phyloP scores from a whole-genome alignment of 495 filamentous ascomycete genomes.

The Aspergillus kassunensis region DNA sequence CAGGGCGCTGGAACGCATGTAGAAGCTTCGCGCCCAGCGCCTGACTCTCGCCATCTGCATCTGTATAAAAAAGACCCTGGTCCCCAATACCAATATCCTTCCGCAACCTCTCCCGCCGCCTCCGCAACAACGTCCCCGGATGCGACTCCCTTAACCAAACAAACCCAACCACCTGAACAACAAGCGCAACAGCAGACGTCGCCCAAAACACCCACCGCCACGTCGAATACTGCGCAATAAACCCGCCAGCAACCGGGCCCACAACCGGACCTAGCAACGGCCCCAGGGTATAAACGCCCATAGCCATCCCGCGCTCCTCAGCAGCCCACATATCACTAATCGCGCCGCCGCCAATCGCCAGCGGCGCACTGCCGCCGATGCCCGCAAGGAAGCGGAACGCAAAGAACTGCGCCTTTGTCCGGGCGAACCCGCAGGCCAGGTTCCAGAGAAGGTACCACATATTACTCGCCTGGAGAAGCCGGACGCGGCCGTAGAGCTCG shows the following conservation, averaged over 20 bases:
- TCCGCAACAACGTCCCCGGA: slow-evolving; percentile 54
- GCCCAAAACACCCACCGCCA: slow-evolving; percentile 71
- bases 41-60: slow-evolving; percentile 60
- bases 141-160: slow-evolving; percentile 71
- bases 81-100: slow-evolving; percentile 58
- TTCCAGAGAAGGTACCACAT: slow-evolving; percentile 62
- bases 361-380: slow-evolving; percentile 53
- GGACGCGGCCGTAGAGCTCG: slow-evolving; percentile 68
- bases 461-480: slow-evolving; percentile 59
- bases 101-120: slow-evolving; percentile 53
- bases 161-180: slow-evolving; percentile 59
- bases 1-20: slow-evolving; percentile 47
- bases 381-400: slow-evolving; percentile 55
- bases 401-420: slow-evolving; percentile 49
- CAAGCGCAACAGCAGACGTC: slow-evolving; percentile 55
- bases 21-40: slow-evolving; percentile 38
- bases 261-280: slow-evolving; percentile 65
- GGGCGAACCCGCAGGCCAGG: slow-evolving; percentile 48
- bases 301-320: slow-evolving; percentile 61
- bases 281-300: slow-evolving; percentile 59
- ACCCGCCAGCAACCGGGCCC: slow-evolving; percentile 60
- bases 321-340: slow-evolving; percentile 60
- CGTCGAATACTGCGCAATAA: slow-evolving; percentile 62
- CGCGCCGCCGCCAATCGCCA: slow-evolving; percentile 35
- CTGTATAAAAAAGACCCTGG: slow-evolving; percentile 29